Evolutionary conservation across 2,329 filamentous ascomycete species (phyloP).

Genomic region (Fusarium pseudoanthophilum): DNA sequence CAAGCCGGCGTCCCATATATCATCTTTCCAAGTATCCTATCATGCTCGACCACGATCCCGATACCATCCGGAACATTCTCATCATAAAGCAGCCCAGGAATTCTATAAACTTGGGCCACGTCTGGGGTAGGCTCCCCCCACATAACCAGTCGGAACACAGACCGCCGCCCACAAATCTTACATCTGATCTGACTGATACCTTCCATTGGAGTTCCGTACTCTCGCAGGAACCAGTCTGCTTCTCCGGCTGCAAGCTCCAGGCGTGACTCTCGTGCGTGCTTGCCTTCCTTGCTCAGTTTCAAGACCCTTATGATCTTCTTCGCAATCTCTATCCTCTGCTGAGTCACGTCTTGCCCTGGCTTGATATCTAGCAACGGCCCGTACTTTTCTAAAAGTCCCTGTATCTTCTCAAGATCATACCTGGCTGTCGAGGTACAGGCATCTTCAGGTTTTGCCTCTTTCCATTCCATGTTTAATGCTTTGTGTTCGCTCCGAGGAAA

Average conservation of each 20-base stretch:
- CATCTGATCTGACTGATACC: background rate
- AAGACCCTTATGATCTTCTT: background rate
- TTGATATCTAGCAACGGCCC: background rate
- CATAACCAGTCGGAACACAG: background rate
- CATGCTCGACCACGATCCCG: background rate
- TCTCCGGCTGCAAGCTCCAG: background rate
- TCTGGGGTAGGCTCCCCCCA: background rate
- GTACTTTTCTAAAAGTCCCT: background rate
- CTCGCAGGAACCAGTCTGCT: background rate
- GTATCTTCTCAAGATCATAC: background rate
- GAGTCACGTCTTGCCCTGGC: background rate
- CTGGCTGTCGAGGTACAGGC: fast-evolving
- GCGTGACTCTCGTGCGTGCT: background rate
- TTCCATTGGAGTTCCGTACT: background rate
- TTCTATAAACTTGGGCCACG: background rate
- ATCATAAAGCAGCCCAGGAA: background rate
- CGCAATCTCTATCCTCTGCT: background rate
- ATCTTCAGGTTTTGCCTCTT: fast-evolving
- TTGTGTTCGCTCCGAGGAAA: background rate
- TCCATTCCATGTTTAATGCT: background rate
- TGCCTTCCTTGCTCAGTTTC: background rate
- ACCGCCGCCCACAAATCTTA: background rate
- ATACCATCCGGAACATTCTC: background rate
- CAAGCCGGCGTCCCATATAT: background rate
- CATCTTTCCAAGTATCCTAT: background rate